Conservation (phyloP, 2,329 filamentous ascomycete genomes). For the Claviceps purpurea region DNA sequence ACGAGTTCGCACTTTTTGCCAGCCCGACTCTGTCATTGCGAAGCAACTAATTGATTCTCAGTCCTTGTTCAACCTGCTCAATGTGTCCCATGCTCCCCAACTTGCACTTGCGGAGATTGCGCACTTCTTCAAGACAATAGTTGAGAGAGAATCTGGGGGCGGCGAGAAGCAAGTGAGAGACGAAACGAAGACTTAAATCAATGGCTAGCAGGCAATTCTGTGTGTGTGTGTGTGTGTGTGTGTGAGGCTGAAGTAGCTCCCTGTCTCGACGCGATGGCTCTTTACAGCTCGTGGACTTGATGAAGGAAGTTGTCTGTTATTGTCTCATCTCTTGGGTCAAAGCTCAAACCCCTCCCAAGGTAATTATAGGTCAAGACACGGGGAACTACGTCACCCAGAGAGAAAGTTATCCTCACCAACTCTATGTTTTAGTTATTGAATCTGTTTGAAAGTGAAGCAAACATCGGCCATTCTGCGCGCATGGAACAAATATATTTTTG, state of each 20-base stretch:
- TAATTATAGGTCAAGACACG: neutral
- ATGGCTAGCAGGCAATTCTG: neutral
- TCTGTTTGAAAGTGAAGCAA: neutral
- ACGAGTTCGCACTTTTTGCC: slow-evolving; percentile 41
- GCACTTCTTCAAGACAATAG: slow-evolving; percentile 39
- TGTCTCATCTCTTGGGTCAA: neutral
- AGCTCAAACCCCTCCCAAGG: too few relatives aligned
- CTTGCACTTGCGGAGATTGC: slow-evolving; percentile 34
- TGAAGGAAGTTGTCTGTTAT: too few relatives aligned
- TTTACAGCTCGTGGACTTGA: neutral
- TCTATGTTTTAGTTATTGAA: neutral
- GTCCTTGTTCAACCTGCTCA: slow-evolving; percentile 35
- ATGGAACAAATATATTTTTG: neutral
- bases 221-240: neutral
- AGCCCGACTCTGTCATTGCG: slow-evolving; percentile 43
- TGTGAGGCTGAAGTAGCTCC: neutral
- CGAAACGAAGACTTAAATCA: neutral
- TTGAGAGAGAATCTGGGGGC: slow-evolving; percentile 27
- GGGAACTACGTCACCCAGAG: neutral
- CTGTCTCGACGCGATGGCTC: neutral
- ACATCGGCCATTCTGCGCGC: neutral
- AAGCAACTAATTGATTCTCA: slow-evolving; percentile 44
- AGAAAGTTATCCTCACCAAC: neutral
- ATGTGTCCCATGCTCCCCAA: slow-evolving; percentile 29
- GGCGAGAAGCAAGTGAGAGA: neutral